Conservation (phyloP, 169 alveolate genomes). For the Plasmodium chabaudi region DNA sequence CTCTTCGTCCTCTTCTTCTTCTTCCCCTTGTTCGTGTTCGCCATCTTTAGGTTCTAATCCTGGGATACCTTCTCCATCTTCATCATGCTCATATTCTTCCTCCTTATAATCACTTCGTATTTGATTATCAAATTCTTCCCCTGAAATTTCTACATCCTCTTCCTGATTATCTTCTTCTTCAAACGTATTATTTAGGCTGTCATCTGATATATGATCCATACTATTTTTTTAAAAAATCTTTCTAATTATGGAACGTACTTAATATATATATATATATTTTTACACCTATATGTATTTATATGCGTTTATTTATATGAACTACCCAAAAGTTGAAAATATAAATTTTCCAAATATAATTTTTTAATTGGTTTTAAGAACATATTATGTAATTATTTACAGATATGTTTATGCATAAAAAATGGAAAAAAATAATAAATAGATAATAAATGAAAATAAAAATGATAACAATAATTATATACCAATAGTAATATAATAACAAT, state of each 20-base stretch:
- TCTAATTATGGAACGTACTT: not conserved
- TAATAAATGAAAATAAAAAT: too few relatives aligned
- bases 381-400: too few relatives aligned
- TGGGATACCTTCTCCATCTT: not conserved
- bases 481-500: too few relatives aligned
- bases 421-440: too few relatives aligned
- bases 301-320: too few relatives aligned
- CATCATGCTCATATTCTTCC: not conserved
- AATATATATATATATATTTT: not conserved
- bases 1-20: conserved; percentile 41
- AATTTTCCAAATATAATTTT: too few relatives aligned
- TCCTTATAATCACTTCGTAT: not conserved
- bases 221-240: not conserved
- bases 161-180: conserved; percentile 40
- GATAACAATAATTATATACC: too few relatives aligned
- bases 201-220: conserved; percentile 40
- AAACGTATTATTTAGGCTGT: conserved; percentile 26
- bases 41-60: not conserved
- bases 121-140: not conserved
- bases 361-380: too few relatives aligned
- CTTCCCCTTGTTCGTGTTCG: not conserved
- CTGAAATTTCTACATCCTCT: conserved; percentile 21
- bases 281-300: not conserved
- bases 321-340: too few relatives aligned
- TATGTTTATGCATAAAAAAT: too few relatives aligned